These are phyloP conservation scores for Avena insularis DNA, from an alignment of 176 grass and related monocot genomes.

Conservation along the genomic window DNA sequence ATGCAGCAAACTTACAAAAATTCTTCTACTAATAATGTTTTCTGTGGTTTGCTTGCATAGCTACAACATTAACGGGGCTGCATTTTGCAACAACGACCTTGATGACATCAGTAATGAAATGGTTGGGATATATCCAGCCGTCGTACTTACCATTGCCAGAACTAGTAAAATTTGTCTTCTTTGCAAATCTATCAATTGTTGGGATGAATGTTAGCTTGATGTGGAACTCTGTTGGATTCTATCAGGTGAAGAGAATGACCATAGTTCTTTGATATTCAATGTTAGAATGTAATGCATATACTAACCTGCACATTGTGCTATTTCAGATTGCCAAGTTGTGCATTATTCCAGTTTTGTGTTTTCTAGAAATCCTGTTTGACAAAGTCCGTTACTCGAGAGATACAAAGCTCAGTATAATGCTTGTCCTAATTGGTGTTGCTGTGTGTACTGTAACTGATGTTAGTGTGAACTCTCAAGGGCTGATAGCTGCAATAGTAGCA, in stretches of 20 bases:
- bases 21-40: slow-evolving; percentile 29
- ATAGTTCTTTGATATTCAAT: background rate
- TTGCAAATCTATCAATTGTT: slow-evolving; percentile 44
- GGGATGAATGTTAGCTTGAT: slow-evolving; percentile 44
- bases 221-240: slow-evolving; percentile 45
- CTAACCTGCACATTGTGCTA: background rate
- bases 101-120: slow-evolving; percentile 41
- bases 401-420: slow-evolving; percentile 65
- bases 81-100: slow-evolving; percentile 39
- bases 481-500: slow-evolving; percentile 50
- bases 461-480: slow-evolving; percentile 53
- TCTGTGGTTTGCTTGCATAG: slow-evolving; percentile 8
- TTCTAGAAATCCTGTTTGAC: slow-evolving; percentile 59
- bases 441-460: slow-evolving; percentile 57
- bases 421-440: slow-evolving; percentile 56
- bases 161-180: slow-evolving; percentile 37
- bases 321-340: slow-evolving; percentile 40
- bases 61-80: slow-evolving; percentile 37
- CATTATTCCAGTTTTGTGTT: slow-evolving; percentile 48
- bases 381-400: slow-evolving; percentile 53
- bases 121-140: slow-evolving; percentile 40
- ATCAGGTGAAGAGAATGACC: slow-evolving; percentile 32
- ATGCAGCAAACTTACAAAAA: background rate
- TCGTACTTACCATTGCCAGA: slow-evolving; percentile 41
- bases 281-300: slow-evolving; percentile 17